Percentiles rank a stretch among this genome's conserved stretches.
phyloP scores from a whole-genome alignment of 2,329 filamentous ascomycete genomes.

The Epichloe glyceriae region DNA sequence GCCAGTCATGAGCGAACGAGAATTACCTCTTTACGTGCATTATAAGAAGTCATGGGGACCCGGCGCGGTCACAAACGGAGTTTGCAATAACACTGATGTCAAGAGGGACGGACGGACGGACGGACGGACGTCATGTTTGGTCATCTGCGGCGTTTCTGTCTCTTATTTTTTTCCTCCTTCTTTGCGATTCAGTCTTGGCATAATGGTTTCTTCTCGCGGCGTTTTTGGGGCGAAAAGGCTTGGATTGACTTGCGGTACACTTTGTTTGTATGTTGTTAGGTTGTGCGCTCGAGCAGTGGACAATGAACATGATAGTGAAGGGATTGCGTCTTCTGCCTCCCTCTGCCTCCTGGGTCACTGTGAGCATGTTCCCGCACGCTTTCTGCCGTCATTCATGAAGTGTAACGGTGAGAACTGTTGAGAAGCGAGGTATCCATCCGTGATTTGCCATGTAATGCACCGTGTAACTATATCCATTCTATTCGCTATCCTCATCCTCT shows the following conservation, averaged over 20 bases:
- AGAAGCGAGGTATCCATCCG: neutral
- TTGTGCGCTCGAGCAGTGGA: neutral
- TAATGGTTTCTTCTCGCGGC: neutral
- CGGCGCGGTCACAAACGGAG: neutral
- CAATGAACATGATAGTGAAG: neutral
- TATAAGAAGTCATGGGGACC: neutral
- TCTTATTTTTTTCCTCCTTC: neutral
- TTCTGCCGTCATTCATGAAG: no score
- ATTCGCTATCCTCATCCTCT: conserved; percentile 11
- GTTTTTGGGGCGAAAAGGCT: neutral
- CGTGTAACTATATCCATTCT: neutral
- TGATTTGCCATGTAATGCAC: neutral
- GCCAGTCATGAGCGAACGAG: neutral
- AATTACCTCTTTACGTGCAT: neutral
- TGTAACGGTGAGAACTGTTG: no score
- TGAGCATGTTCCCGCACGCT: neutral
- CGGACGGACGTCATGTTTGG: neutral
- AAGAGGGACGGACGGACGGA: no score
- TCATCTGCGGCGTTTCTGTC: neutral
- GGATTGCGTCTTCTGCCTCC: neutral
- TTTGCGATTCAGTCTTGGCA: no score
- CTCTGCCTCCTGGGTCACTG: neutral
- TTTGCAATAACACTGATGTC: neutral
- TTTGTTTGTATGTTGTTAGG: neutral
- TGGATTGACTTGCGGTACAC: neutral